phyloP scores from a whole-genome alignment of 1,284 basidiomycete genomes.

The Boletellus deceptivus region DNA sequence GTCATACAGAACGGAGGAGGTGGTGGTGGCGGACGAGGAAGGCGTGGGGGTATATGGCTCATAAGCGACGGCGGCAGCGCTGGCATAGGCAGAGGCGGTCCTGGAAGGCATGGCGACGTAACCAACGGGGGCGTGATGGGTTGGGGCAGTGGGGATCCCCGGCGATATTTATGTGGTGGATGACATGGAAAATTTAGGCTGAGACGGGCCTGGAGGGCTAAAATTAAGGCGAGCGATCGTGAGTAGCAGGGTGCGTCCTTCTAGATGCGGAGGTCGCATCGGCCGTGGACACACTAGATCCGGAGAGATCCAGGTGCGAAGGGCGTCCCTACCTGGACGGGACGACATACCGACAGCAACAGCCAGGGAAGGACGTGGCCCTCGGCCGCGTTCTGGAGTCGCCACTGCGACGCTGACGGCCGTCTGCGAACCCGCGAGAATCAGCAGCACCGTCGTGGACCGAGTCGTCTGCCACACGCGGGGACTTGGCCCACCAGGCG shows the following conservation, averaged over 20 bases:
- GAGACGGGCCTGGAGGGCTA: slow-evolving; percentile 19
- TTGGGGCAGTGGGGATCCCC: background rate
- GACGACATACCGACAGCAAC: slow-evolving; percentile 5
- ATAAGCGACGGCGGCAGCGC: slow-evolving; percentile 25
- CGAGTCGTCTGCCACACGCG: too few relatives aligned
- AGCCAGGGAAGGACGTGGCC: background rate
- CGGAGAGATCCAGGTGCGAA: slow-evolving; percentile 24
- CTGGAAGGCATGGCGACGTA: slow-evolving; percentile 26
- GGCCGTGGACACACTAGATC: slow-evolving; percentile 15
- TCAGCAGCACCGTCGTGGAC: slow-evolving; percentile 1
- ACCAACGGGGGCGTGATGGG: background rate
- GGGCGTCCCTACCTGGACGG: slow-evolving; percentile 3
- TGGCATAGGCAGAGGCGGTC: slow-evolving; percentile 28
- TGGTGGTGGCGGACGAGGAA: slow-evolving; percentile 14
- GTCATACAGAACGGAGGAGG: slow-evolving; percentile 23
- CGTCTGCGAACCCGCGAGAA: slow-evolving; percentile 20
- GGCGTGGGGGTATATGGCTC: slow-evolving; percentile 27
- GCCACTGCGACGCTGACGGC: slow-evolving; percentile 15
- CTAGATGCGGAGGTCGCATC: slow-evolving; percentile 27
- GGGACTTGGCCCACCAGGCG: background rate
- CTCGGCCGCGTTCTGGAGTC: slow-evolving; percentile 7
- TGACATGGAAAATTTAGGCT: slow-evolving; percentile 16
- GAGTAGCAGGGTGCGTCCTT: slow-evolving; percentile 27
- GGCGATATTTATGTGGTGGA: slow-evolving; percentile 30
- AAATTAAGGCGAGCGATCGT: slow-evolving; percentile 30